phyloP scores from a whole-genome alignment of 805 yeast species.

The Candida silvicultrix region DNA sequence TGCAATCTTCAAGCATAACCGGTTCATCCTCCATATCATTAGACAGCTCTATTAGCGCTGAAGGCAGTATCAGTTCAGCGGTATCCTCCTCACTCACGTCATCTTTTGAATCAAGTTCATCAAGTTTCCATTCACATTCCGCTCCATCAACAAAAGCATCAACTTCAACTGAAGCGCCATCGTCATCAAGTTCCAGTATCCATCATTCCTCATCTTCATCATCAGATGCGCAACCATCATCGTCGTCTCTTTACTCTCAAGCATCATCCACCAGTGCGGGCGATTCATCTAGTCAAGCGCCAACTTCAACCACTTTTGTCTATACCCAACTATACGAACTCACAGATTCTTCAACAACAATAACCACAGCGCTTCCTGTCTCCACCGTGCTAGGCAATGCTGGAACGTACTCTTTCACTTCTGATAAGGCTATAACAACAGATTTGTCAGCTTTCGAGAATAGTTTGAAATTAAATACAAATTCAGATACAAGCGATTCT shows the following conservation, averaged over 20 bases:
- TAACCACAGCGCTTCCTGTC: conserved; percentile 14
- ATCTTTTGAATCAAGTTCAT: not conserved
- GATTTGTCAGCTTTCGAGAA: conserved; percentile 14
- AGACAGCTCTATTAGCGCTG: too few species aligned
- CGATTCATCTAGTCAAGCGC: not conserved
- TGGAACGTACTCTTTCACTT: not conserved
- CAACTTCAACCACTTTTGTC: conserved; percentile 7
- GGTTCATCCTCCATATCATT: conserved; percentile 4
- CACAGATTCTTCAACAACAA: conserved; percentile 13
- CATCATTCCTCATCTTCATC: not conserved
- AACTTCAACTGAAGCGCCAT: not conserved
- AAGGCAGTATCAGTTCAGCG: not conserved
- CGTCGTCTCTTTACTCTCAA: not conserved
- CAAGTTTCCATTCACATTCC: not conserved
- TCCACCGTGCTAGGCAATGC: conserved; percentile 7
- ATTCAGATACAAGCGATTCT: not conserved
- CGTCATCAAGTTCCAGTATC: not conserved
- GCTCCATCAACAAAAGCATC: conserved; percentile 3
- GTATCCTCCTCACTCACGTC: too few species aligned
- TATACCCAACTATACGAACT: conserved; percentile 15
- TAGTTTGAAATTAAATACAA: not conserved
- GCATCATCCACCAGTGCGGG: not conserved
- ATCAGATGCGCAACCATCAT: not conserved
- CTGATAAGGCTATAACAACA: conserved; percentile 10
- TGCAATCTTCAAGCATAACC: conserved; percentile 1